These are phyloP conservation scores for Scytalidium lignicola DNA, from an alignment of 2,329 filamentous ascomycete genomes.

Conservation along the genomic window DNA sequence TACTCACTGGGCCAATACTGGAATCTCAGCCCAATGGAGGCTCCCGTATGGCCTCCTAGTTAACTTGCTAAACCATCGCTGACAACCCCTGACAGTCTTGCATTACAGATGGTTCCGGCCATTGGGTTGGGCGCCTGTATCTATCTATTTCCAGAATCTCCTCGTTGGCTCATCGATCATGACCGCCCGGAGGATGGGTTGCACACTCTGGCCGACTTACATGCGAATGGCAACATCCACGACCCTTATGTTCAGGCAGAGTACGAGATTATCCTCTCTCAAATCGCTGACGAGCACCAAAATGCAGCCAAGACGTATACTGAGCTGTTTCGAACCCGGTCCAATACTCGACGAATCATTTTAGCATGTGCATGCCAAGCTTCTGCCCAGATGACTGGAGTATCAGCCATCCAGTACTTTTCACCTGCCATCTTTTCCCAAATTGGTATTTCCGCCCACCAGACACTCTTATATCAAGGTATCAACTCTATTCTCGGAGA, in stretches of 20 bases:
- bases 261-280: slow-evolving; percentile 64
- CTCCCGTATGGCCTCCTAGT: slow-evolving; percentile 2
- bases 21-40: slow-evolving; percentile 19
- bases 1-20: slow-evolving; percentile 1
- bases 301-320: slow-evolving; percentile 64
- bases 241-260: slow-evolving; percentile 70
- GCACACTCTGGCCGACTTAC: slow-evolving; percentile 61
- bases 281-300: slow-evolving; percentile 61
- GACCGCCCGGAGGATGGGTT: slow-evolving; percentile 61
- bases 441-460: slow-evolving; percentile 60
- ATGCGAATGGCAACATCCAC: slow-evolving; percentile 59
- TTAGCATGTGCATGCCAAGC: slow-evolving; percentile 66
- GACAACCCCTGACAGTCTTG: slow-evolving; percentile 18
- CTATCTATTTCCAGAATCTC: slow-evolving; percentile 66
- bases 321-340: slow-evolving; percentile 62
- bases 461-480: slow-evolving; percentile 69
- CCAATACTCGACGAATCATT: slow-evolving; percentile 67
- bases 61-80: no score
- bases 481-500: slow-evolving; percentile 69
- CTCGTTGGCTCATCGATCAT: slow-evolving; percentile 71
- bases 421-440: slow-evolving; percentile 61
- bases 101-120: slow-evolving; percentile 64
- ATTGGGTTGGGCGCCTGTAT: slow-evolving; percentile 61
- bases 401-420: slow-evolving; percentile 71
- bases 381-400: slow-evolving; percentile 71